Evolutionary conservation across 179 eudicot species (phyloP).

Genomic region (Heliamphora pulchella): DNA sequence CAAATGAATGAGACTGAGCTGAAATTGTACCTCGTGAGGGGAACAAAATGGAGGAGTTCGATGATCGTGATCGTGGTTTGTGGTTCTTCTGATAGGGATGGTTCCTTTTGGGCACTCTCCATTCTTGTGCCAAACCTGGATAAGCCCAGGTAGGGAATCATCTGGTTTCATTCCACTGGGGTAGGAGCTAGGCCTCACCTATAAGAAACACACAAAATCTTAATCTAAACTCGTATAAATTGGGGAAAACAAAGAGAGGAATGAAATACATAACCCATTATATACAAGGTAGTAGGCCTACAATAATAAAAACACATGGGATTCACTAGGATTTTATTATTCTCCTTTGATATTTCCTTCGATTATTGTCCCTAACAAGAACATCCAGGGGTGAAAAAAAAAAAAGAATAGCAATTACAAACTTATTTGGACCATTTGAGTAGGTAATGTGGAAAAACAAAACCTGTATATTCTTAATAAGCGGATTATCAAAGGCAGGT

Average conservation of each 20-base stretch:
- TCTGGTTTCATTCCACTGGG: neutral
- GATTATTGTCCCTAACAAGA: no score
- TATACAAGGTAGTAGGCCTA: no score
- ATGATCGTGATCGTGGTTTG: neutral
- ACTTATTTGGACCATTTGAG: no score
- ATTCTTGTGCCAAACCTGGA: neutral
- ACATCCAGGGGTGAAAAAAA: no score
- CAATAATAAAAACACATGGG: no score
- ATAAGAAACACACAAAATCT: neutral
- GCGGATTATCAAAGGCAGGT: conserved; percentile 1
- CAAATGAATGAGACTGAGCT: no score
- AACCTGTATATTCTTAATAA: neutral
- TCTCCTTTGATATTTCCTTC: no score
- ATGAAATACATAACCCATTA: no score
- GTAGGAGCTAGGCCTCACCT: neutral
- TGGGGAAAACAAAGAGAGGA: no score
- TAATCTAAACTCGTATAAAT: no score
- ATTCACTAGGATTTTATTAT: no score
- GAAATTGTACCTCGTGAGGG: neutral
- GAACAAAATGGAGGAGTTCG: neutral
- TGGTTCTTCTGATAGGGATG: neutral
- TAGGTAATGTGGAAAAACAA: neutral
- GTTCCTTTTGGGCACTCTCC: neutral
- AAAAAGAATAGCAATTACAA: no score
- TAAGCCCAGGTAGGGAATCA: neutral